These are phyloP conservation scores for Hagleromyces aurorensis DNA, from an alignment of 805 yeast genomes.

Conservation along the genomic window DNA sequence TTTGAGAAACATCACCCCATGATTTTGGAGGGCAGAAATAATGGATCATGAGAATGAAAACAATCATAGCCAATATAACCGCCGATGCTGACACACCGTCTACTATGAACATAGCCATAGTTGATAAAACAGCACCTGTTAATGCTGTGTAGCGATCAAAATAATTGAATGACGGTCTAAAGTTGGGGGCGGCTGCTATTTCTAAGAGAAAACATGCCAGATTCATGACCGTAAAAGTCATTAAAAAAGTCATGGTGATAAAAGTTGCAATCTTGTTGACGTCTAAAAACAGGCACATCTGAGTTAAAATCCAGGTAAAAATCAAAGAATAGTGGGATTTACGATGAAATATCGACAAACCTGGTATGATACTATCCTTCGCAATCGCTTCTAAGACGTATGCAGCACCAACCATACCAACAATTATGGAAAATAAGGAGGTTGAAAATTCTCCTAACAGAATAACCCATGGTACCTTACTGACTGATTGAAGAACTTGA, in stretches of 20 bases:
- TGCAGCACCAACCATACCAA: constrained; percentile 95
- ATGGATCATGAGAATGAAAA: constrained; percentile 73
- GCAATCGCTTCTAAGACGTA: constrained; percentile 87
- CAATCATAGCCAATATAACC: constrained; percentile 55
- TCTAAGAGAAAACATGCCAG: constrained; percentile 85
- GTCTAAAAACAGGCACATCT: constrained; percentile 78
- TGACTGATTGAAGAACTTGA: constrained; percentile 78
- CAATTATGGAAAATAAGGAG: constrained; percentile 83
- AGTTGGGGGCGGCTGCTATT: constrained; percentile 94
- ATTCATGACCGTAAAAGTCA: constrained; percentile 93
- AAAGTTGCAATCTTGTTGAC: constrained; percentile 90
- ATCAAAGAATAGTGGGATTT: constrained; percentile 63
- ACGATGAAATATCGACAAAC: constrained; percentile 50
- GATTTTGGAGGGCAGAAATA: constrained; percentile 89
- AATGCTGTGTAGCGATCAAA: constrained; percentile 79
- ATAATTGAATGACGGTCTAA: constrained; percentile 88
- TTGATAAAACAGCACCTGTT: constrained; percentile 60
- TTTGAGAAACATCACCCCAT: constrained; percentile 98
- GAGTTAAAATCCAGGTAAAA: constrained; percentile 77
- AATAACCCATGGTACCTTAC: constrained; percentile 57
- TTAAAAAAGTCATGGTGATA: constrained; percentile 93
- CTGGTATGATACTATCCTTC: constrained; percentile 81
- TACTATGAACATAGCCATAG: constrained; percentile 86
- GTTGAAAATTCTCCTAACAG: constrained; percentile 89
- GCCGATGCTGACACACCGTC: constrained; percentile 85